Conservation (phyloP, 2,329 filamentous ascomycete genomes). For the Tetracladium maxilliforme region DNA sequence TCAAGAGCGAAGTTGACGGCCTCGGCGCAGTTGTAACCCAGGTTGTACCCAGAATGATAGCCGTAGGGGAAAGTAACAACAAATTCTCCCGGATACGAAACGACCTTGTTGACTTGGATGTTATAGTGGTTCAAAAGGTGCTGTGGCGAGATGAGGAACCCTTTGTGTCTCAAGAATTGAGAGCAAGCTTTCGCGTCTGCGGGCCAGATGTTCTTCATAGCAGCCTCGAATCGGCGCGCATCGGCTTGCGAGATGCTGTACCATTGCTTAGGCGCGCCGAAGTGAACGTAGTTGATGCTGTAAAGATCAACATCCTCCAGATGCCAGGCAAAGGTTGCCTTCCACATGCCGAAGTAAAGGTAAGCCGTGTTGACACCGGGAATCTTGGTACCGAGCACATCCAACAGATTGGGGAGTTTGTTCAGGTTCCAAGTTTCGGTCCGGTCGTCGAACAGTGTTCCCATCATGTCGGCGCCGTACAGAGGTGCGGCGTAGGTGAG, state of each 20-base stretch:
- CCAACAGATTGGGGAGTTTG: conserved; percentile 82
- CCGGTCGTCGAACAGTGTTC: conserved; percentile 80
- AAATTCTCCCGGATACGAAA: conserved; percentile 94
- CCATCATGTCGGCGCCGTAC: conserved; percentile 93
- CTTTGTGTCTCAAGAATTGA: conserved; percentile 95
- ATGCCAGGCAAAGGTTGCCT: conserved; percentile 98
- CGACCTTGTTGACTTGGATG: conserved; percentile 90
- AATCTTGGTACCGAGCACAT: conserved; percentile 88
- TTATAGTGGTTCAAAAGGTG: conserved; percentile 77
- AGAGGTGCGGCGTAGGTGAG: conserved; percentile 88
- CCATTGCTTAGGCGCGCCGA: conserved; percentile 97
- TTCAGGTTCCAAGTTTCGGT: conserved; percentile 87
- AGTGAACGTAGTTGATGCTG: conserved; percentile 99
- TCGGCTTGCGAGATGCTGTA: conserved; percentile 98
- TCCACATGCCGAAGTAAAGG: conserved; percentile 98
- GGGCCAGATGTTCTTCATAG: conserved; percentile 93
- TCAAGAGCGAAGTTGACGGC: conserved; percentile 97
- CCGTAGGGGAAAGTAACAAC: conserved; percentile 98
- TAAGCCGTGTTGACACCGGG: conserved; percentile 98
- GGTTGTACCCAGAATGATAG: conserved; percentile 94
- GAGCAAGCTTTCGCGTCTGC: conserved; percentile 89
- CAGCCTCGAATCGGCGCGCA: conserved; percentile 79
- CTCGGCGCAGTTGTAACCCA: conserved; percentile 97
- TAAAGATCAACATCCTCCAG: conserved; percentile 96
- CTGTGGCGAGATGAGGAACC: conserved; percentile 86